Conservation (phyloP, 352 stramenopile genomes). For the Phytophthora fragariae region DNA sequence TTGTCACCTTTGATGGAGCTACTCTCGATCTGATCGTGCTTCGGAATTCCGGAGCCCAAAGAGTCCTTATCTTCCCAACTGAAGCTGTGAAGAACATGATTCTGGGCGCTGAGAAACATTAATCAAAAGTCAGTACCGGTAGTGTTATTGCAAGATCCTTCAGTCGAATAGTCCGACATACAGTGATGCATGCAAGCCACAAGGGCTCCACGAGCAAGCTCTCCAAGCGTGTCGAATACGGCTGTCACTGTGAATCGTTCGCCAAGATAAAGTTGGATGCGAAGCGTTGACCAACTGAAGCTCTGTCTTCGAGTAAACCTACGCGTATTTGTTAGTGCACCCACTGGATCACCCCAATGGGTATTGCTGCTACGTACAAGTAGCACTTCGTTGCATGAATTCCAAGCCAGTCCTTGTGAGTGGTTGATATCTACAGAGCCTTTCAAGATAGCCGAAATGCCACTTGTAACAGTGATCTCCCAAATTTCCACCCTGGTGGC, state of each 20-base stretch:
- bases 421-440: constrained; percentile 16
- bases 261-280: constrained; percentile 15
- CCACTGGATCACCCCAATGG: neutral
- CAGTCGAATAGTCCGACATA: constrained; percentile 20
- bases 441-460: constrained; percentile 25
- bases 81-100: constrained; percentile 36
- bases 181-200: constrained; percentile 50
- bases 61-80: constrained; percentile 34
- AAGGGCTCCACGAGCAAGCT: constrained; percentile 53
- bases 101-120: constrained; percentile 23
- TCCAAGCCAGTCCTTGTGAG: constrained; percentile 49
- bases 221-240: constrained; percentile 27
- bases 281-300: constrained; percentile 39
- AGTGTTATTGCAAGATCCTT: neutral
- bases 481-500: constrained; percentile 40
- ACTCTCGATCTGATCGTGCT: constrained; percentile 31
- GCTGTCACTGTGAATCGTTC: constrained; percentile 22
- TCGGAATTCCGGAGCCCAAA: constrained; percentile 17
- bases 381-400: constrained; percentile 38
- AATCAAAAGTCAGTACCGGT: constrained; percentile 3
- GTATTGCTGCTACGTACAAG: constrained; percentile 26
- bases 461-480: constrained; percentile 37
- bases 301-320: constrained; percentile 46
- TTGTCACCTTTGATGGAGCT: constrained; percentile 13
- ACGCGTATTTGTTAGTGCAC: constrained; percentile 8